Percentiles rank a stretch among this genome's conserved stretches.
These are phyloP conservation scores for Leccinum broughii DNA, from an alignment of 768 basidiomycete genomes.

Conservation along the genomic window DNA sequence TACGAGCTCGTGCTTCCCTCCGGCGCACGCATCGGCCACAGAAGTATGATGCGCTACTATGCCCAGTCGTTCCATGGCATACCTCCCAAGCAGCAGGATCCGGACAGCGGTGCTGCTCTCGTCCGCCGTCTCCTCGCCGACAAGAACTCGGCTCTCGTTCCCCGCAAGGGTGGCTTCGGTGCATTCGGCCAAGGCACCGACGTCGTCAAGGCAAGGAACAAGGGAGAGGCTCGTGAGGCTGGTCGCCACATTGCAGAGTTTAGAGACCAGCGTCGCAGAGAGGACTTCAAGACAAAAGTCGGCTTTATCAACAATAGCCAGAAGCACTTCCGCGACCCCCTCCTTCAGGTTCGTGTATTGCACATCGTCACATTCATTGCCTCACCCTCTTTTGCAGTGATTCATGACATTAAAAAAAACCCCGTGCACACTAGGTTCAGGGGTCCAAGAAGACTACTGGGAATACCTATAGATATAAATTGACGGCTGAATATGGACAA, in stretches of 20 bases:
- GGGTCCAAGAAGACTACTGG: conserved; percentile 18
- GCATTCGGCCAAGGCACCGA: conserved; percentile 81
- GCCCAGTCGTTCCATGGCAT: conserved; percentile 70
- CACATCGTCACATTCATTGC: neutral
- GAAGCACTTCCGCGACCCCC: conserved; percentile 83
- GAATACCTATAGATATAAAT: conserved; percentile 15
- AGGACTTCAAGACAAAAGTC: conserved; percentile 84
- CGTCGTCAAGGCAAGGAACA: conserved; percentile 87
- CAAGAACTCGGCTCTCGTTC: conserved; percentile 83
- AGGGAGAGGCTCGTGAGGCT: conserved; percentile 93
- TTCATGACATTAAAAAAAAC: conserved; percentile 2
- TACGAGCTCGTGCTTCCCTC: conserved; percentile 93
- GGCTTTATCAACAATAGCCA: conserved; percentile 81
- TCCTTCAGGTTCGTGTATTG: conserved; percentile 46
- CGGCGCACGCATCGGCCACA: conserved; percentile 89
- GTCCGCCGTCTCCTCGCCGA: conserved; percentile 79
- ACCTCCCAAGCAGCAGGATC: conserved; percentile 51
- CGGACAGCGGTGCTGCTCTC: conserved; percentile 71
- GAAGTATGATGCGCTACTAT: conserved; percentile 83
- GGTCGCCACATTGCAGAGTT: conserved; percentile 83
- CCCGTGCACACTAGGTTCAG: neutral
- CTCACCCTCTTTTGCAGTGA: conserved; percentile 18
- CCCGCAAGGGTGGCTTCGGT: conserved; percentile 82
- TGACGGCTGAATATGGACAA: conserved; percentile 16
- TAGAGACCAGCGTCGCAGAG: conserved; percentile 73